phyloP scores from a whole-genome alignment of 2,329 filamentous ascomycete species.

The Aspergillus pseudoviridinutans region DNA sequence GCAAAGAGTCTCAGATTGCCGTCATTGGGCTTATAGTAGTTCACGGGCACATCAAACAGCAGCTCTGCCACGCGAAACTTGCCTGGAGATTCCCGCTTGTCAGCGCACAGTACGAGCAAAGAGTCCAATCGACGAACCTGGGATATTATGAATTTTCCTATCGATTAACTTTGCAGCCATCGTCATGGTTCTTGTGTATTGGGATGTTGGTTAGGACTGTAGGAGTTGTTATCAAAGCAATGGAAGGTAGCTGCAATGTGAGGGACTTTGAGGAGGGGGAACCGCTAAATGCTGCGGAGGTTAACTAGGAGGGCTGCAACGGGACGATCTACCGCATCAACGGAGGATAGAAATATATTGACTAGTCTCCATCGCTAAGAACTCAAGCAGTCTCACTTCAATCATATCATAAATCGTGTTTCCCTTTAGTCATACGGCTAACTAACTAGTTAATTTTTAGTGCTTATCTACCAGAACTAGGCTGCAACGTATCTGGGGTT shows the following conservation, averaged over 20 bases:
- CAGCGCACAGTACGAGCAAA: neutral
- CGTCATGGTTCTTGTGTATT: slow-evolving; percentile 6
- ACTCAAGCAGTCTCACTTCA: neutral
- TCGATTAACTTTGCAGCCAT: slow-evolving; percentile 39
- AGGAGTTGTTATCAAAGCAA: neutral
- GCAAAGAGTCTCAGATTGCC: slow-evolving; percentile 72
- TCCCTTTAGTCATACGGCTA: neutral
- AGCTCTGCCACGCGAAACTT: slow-evolving; percentile 74
- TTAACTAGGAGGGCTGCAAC: neutral
- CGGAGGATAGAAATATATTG: neutral
- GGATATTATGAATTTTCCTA: slow-evolving; percentile 34
- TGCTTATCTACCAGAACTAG: neutral
- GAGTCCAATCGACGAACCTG: slow-evolving; percentile 23
- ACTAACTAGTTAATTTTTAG: neutral
- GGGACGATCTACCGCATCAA: neutral
- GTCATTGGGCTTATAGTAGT: slow-evolving; percentile 62
- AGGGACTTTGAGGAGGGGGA: neutral
- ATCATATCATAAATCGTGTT: neutral
- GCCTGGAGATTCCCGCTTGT: slow-evolving; percentile 47
- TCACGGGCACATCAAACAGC: slow-evolving; percentile 80
- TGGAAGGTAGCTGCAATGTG: neutral
- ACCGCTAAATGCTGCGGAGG: neutral
- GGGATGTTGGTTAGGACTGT: neutral
- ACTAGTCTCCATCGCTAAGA: neutral
- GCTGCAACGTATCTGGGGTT: neutral